These are phyloP conservation scores for Pseudoscleropodium purum DNA, from an alignment of 225 moss, liverwort and hornwort genomes.

Conservation along the genomic window DNA sequence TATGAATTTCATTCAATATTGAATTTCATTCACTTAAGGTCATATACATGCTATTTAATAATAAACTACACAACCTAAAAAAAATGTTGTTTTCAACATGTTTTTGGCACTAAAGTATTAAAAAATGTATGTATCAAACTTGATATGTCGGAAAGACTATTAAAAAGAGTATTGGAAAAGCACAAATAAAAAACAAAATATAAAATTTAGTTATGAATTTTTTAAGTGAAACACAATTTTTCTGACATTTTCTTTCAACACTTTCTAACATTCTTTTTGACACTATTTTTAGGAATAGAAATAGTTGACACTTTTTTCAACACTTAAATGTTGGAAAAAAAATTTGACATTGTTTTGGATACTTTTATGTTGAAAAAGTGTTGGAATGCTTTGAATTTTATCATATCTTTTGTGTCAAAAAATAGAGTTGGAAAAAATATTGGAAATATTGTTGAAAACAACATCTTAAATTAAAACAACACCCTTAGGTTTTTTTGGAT, in stretches of 20 bases:
- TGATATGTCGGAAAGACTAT: rapidly evolving
- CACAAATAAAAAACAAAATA: too few species aligned
- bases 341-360: rapidly evolving
- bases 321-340: background rate
- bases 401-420: background rate
- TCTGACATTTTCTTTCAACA: too few species aligned
- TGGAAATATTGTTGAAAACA: background rate
- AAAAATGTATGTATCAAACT: background rate
- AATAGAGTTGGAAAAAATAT: background rate
- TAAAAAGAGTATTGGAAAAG: background rate
- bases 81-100: background rate
- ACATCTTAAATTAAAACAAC: too few species aligned
- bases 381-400: background rate
- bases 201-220: background rate
- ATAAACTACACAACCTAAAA: background rate
- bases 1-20: too few species aligned
- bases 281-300: background rate
- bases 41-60: background rate
- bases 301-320: background rate
- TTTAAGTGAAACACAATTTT: too few species aligned
- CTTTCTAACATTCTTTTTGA: background rate
- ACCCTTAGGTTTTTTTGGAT: too few species aligned
- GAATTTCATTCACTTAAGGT: background rate
- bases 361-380: background rate
- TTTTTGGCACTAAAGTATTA: background rate